Conservation (phyloP, 2,329 filamentous ascomycete species). For the Claviceps lovelessii region DNA sequence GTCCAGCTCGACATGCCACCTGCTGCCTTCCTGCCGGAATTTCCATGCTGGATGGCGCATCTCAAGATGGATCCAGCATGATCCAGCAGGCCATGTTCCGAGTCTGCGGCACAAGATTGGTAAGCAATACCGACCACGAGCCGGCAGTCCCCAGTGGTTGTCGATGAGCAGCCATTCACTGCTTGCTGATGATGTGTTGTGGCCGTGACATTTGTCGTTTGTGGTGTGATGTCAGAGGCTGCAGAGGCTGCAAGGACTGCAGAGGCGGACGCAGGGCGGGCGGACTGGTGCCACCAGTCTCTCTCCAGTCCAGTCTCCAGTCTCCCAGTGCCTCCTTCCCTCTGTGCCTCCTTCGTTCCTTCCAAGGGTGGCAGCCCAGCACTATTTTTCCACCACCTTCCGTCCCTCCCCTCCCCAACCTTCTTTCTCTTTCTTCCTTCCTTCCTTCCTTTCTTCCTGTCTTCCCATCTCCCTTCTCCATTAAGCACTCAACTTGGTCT, state of each 20-base stretch:
- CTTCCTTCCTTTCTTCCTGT: background rate
- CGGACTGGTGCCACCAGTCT: background rate
- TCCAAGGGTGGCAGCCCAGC: background rate
- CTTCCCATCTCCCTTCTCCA: background rate
- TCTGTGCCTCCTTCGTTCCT: background rate
- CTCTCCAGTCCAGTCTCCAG: no score
- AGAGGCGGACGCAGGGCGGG: background rate
- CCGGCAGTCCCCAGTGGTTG: background rate
- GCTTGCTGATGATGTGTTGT: background rate
- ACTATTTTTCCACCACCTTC: conserved; percentile 3
- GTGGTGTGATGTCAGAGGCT: background rate
- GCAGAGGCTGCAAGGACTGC: background rate
- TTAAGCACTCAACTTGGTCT: background rate
- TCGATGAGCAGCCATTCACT: background rate
- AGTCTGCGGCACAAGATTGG: background rate
- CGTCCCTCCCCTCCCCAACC: conserved; percentile 1
- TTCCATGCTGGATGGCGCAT: background rate
- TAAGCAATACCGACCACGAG: background rate
- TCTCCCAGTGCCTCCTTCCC: background rate
- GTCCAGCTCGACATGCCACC: background rate
- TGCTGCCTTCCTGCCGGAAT: no score
- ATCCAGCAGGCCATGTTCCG: background rate
- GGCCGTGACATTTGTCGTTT: background rate
- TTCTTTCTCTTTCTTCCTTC: background rate
- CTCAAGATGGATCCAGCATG: background rate